Percentiles rank a stretch among this genome's conserved stretches.
These are phyloP conservation scores for Cruciata laevipes DNA, from an alignment of 257 asterid species.

Conservation along the genomic window DNA sequence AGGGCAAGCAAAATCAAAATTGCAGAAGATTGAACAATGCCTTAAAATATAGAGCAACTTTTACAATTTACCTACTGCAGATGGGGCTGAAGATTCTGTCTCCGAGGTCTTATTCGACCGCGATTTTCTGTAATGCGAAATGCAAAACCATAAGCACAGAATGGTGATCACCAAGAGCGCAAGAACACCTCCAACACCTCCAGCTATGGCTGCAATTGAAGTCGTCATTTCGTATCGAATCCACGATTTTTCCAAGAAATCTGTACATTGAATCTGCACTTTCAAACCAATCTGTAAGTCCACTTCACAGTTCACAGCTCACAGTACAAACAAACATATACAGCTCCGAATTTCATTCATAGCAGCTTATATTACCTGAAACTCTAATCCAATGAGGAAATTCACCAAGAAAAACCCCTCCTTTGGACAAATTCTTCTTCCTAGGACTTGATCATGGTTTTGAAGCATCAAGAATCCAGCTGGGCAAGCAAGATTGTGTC, in stretches of 20 bases:
- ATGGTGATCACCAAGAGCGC: conserved; percentile 28
- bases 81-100: conserved; percentile 60
- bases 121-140: conserved; percentile 21
- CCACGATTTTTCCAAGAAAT: conserved; percentile 13
- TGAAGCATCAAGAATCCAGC: conserved; percentile 15
- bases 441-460: not conserved
- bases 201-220: conserved; percentile 44
- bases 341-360: not conserved
- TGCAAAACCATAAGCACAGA: conserved; percentile 26
- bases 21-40: not conserved
- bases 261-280: conserved; percentile 32
- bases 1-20: not conserved
- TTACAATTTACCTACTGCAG: conserved; percentile 46
- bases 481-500: conserved; percentile 10
- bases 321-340: not conserved
- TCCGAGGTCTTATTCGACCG: conserved; percentile 51
- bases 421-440: not conserved
- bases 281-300: not conserved
- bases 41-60: not conserved
- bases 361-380: not conserved
- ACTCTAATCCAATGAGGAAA: conserved; percentile 7
- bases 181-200: conserved; percentile 44
- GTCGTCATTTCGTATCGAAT: conserved; percentile 34
- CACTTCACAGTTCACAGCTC: not conserved
- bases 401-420: conserved; percentile 11